Evolutionary conservation across 176 grass and related monocot species (phyloP).

Genomic region (Triticum aestivum): IWGSC_CS_RefSeq_v2.1 NC_057810.1:33954075-33954574

Average conservation of each 20-base stretch:
- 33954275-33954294: neutral
- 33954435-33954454: neutral
- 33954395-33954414: neutral
- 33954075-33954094: neutral
- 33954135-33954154: neutral
- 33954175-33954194: neutral
- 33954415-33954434: neutral
- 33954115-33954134: neutral
- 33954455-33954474: neutral
- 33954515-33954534: neutral
- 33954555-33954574: rapidly evolving
- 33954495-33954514: neutral
- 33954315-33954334: neutral
- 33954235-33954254: neutral
- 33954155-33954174: neutral
- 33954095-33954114: neutral
- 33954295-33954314: neutral
- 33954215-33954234: neutral
- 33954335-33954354: neutral
- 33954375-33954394: neutral
- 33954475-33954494: neutral
- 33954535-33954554: neutral
- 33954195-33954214: neutral
- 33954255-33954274: neutral
- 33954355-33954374: neutral